Evolutionary conservation across 208 protist species (phyloP), one percentile per base, ranked within the genome.

Genomic region (Acanthamoeba lenticulata): DNA sequence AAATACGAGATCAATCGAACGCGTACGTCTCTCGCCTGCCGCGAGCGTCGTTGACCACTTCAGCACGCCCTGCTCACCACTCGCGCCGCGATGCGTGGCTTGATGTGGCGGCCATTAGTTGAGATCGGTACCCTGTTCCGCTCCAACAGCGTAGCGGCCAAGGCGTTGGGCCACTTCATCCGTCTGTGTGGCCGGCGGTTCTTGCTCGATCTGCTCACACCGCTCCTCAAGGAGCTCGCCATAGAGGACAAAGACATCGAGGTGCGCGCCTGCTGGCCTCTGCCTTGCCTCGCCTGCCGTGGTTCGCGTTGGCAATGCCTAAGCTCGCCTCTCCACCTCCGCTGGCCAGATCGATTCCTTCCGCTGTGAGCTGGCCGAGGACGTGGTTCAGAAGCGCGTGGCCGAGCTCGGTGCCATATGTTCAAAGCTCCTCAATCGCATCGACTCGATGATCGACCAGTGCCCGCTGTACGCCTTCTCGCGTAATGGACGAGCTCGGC

Each of bases 131-230:
- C 85, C 3, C 85, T 90, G 19, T 90, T 90, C 40, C 85, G 85
- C 32, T 24, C 85, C 2, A 90, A 90, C 36, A 90, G 85, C 69
- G 42, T 90, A 17, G 85, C 85, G 4, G 85, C 85, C 47, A 90
- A 90, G 57, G 57, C 44, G 45, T 15, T 90, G 55, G 85, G 85
- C n/a, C 85, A 90, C 57, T 90, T 72, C 85, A 90, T 90, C 21
- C 45, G 85, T 9, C 29, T 90, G 34, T 21, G 47, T 21, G 85
- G 85, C 19, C 32, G 34, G 34, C 85, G 24, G 36, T 90, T 69
- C 85, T 32, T 90, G 32, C 17, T 34, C 29, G 42, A 69, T 4
- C 47, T 90, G 19, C 38, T 90, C 36, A 36, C 13, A 15, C 85
- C 85, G 21, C 85, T 90, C 27, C 57, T 90, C 21, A 69, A 90